These are phyloP conservation scores for Penicillium tannophilum DNA, from an alignment of 495 filamentous ascomycete species.

Conservation along the genomic window DNA sequence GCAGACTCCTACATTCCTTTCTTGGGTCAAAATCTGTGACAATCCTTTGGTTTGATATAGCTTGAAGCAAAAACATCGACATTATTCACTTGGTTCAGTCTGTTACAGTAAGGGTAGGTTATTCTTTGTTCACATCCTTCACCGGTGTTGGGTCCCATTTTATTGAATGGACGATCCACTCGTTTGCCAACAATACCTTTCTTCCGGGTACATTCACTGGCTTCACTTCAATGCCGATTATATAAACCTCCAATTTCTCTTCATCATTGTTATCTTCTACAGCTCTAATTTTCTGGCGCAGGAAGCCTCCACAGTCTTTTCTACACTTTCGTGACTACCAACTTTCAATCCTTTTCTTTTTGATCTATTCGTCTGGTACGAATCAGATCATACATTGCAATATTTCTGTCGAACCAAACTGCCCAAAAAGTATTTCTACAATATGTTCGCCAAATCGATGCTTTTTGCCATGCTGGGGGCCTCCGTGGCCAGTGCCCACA, in stretches of 20 bases:
- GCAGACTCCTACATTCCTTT: conserved; percentile 40
- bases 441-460: conserved; percentile 44
- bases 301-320: conserved; percentile 9
- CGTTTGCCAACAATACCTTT: background rate
- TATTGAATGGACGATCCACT: background rate
- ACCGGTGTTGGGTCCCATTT: background rate
- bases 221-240: background rate
- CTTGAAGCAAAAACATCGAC: background rate
- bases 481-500: conserved; percentile 60
- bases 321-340: conserved; percentile 18
- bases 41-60: conserved; percentile 3
- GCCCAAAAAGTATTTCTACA: conserved; percentile 27
- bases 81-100: background rate
- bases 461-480: conserved; percentile 50
- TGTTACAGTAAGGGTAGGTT: background rate
- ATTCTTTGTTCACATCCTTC: conserved; percentile 1
- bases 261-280: background rate
- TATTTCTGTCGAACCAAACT: conserved; percentile 27
- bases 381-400: conserved; percentile 28
- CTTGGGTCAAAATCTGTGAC: background rate
- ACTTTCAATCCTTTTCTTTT: conserved; percentile 24
- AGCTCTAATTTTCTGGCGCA: conserved; percentile 13
- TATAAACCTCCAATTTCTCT: background rate
- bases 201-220: background rate
- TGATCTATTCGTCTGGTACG: conserved; percentile 48